These are phyloP conservation scores for Dothidotthia symphoricarpi DNA, from an alignment of 2,329 filamentous ascomycete species.

Conservation along the genomic window DNA sequence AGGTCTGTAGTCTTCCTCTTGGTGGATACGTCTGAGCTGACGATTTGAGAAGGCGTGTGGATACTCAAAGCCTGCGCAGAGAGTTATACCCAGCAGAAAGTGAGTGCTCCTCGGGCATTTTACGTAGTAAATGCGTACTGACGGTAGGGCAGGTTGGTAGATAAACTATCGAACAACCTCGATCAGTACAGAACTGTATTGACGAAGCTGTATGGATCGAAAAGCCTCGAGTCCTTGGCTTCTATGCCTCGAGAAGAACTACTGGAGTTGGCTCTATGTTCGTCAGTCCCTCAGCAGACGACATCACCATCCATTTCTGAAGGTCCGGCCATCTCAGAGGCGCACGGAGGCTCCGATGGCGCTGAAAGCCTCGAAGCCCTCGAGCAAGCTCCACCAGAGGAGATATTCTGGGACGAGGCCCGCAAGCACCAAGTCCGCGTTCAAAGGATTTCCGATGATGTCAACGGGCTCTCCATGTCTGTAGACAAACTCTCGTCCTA, in stretches of 20 bases:
- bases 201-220: constrained; percentile 45
- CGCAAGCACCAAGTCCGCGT: constrained; percentile 44
- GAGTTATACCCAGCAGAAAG: constrained; percentile 76
- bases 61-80: constrained; percentile 76
- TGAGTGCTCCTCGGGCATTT: constrained; percentile 43
- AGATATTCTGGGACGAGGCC: constrained; percentile 67
- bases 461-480: constrained; percentile 64
- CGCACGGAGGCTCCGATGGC: constrained; percentile 47
- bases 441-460: constrained; percentile 63
- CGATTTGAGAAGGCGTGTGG: constrained; percentile 55
- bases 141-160: constrained; percentile 55
- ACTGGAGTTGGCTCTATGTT: constrained; percentile 44
- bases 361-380: constrained; percentile 58
- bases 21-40: constrained; percentile 1
- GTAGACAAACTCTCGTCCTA: constrained; percentile 65
- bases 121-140: constrained; percentile 55
- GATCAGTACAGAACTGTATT: constrained; percentile 49
- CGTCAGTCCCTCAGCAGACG: constrained; percentile 38
- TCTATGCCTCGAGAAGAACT: constrained; percentile 46
- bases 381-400: constrained; percentile 67
- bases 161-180: constrained; percentile 53
- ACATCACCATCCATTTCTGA: constrained; percentile 33
- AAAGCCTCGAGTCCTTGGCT: constrained; percentile 43
- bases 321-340: constrained; percentile 37
- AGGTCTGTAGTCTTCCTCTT: constrained; percentile 35